Conservation (phyloP, 2,329 filamentous ascomycete species). For the Thelonectria blattea region DNA sequence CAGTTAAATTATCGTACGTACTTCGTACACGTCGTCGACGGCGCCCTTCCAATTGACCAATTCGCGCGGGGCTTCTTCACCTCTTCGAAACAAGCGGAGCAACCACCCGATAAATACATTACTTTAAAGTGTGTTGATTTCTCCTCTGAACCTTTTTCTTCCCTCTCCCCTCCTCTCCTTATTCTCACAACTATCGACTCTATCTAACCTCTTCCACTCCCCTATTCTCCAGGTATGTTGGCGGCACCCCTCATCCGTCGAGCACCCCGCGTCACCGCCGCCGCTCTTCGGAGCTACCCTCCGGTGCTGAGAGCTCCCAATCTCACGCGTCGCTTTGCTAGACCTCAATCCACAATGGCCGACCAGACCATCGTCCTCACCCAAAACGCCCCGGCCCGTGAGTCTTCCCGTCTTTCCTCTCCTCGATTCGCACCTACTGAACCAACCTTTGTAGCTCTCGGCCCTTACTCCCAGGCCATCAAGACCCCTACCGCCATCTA, state of each 20-base stretch:
- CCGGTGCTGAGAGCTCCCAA: slow-evolving; percentile 25
- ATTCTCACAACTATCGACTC: not conserved
- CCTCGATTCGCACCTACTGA: slow-evolving; percentile 9
- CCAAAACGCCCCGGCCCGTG: slow-evolving; percentile 65
- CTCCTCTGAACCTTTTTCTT: not conserved
- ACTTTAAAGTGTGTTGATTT: slow-evolving; percentile 14
- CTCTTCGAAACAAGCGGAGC: slow-evolving; percentile 18
- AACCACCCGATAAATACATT: slow-evolving; percentile 18
- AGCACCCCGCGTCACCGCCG: slow-evolving; percentile 32
- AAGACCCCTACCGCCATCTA: slow-evolving; percentile 70
- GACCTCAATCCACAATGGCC: slow-evolving; percentile 51
- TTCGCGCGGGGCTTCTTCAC: slow-evolving; percentile 8
- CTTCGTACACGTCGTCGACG: slow-evolving; percentile 3
- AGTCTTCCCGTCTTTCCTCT: slow-evolving; percentile 41
- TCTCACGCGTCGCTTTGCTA: slow-evolving; percentile 42
- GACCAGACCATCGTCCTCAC: slow-evolving; percentile 60
- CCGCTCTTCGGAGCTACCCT: slow-evolving; percentile 28
- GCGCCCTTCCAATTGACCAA: slow-evolving; percentile 12
- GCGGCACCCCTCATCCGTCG: slow-evolving; percentile 25
- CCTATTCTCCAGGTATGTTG: slow-evolving; percentile 29
- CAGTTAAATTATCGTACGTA: not conserved
- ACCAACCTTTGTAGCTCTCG: slow-evolving; percentile 54
- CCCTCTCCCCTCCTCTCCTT: not conserved
- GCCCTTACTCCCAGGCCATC: slow-evolving; percentile 71
- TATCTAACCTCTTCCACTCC: not conserved